Percentiles rank a stretch among this genome's conserved stretches.
Conservation (phyloP, 192 early-diverging fungal genomes). For the Linnemannia zychae region DNA sequence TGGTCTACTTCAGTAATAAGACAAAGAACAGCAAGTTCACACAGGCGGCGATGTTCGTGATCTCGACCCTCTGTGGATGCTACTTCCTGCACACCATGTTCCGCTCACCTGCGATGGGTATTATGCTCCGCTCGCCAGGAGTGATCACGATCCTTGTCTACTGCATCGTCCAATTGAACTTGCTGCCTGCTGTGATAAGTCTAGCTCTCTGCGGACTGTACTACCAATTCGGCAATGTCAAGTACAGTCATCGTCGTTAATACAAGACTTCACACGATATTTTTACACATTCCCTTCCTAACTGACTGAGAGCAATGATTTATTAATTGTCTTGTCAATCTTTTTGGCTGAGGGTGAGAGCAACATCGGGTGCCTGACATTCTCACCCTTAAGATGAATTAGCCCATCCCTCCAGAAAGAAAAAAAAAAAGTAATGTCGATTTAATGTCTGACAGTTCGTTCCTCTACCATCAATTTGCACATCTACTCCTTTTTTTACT, state of each 20-base stretch:
- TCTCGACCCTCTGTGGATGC: conserved; percentile 65
- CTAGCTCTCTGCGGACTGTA: conserved; percentile 58
- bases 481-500: background rate
- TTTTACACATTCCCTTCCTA: background rate
- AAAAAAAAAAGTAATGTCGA: background rate
- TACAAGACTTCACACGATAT: background rate
- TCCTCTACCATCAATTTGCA: background rate
- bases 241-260: conserved; percentile 25
- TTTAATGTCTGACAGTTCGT: background rate
- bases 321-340: background rate
- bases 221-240: conserved; percentile 62
- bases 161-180: conserved; percentile 64
- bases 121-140: conserved; percentile 79
- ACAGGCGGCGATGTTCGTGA: conserved; percentile 64
- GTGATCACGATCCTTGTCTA: conserved; percentile 81
- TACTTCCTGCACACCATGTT: conserved; percentile 75
- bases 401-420: background rate
- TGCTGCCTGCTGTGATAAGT: conserved; percentile 60
- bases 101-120: conserved; percentile 75
- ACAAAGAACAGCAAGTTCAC: conserved; percentile 61
- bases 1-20: conserved; percentile 73
- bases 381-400: background rate
- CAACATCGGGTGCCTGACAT: background rate
- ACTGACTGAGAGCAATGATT: background rate
- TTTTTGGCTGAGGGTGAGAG: background rate